A percentile compares a stretch with the other conserved stretches of the same genome.
These are phyloP conservation scores for Coemansia sp. DNA, from an alignment of 192 early-diverging fungal species.

Conservation along the genomic window DNA sequence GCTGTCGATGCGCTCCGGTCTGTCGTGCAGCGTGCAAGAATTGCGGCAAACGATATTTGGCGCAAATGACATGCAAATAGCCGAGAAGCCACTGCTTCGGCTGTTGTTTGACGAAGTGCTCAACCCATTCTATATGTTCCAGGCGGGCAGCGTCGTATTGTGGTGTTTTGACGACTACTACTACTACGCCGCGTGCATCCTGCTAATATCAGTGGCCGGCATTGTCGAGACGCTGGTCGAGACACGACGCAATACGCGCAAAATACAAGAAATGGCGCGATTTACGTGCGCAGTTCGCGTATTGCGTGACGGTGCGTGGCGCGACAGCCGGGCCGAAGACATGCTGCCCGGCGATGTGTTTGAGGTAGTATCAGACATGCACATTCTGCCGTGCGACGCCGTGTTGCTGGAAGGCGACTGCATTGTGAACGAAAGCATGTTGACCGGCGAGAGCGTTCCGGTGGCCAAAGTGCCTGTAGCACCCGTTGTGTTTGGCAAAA, in stretches of 20 bases:
- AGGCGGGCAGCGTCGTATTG: constrained; percentile 70
- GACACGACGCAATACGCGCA: constrained; percentile 66
- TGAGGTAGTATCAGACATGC: constrained; percentile 68
- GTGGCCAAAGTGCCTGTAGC: constrained; percentile 87
- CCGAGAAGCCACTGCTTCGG: constrained; percentile 61
- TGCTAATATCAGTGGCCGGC: constrained; percentile 80
- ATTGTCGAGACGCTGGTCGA: constrained; percentile 76
- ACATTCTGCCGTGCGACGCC: constrained; percentile 86
- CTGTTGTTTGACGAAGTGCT: constrained; percentile 73
- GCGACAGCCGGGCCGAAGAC: constrained; percentile 63
- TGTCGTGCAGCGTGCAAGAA: constrained; percentile 54
- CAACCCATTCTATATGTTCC: constrained; percentile 83
- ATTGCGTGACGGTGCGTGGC: constrained; percentile 62
- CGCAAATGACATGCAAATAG: constrained; percentile 69
- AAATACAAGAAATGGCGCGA: constrained; percentile 83
- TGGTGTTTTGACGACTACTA: constrained; percentile 93
- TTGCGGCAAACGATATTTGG: constrained; percentile 72
- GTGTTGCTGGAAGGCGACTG: constrained; percentile 91
- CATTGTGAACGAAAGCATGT: constrained; percentile 97
- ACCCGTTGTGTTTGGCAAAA: constrained; percentile 65
- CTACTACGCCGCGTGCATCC: constrained; percentile 92
- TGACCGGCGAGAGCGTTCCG: constrained; percentile 95
- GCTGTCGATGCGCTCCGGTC: constrained; percentile 48
- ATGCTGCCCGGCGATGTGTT: constrained; percentile 95
- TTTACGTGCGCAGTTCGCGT: constrained; percentile 80